Evolutionary conservation across 1,284 basidiomycete species (phyloP).

Genomic region (Rhodotorula sp.): DNA sequence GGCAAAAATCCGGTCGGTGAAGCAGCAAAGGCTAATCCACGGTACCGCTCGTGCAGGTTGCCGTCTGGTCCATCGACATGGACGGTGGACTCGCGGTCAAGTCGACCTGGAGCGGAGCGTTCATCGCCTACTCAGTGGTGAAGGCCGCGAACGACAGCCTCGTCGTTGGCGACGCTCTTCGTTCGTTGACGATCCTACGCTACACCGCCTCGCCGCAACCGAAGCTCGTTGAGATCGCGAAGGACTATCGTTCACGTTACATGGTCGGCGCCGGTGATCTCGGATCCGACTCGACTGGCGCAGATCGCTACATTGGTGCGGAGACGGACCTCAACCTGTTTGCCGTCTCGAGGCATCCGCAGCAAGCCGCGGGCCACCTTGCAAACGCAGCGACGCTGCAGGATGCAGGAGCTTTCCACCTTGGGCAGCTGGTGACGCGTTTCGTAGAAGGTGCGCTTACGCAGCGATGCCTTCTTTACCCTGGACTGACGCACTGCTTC

Average conservation of each 20-base stretch:
- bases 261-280: constrained; percentile 74
- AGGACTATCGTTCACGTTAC: constrained; percentile 69
- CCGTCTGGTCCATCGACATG: background rate
- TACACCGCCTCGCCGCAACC: constrained; percentile 46
- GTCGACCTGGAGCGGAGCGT: constrained; percentile 44
- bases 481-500: constrained; percentile 2
- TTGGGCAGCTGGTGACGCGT: constrained; percentile 52
- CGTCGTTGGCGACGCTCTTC: constrained; percentile 74
- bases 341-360: constrained; percentile 53
- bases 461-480: background rate
- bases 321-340: constrained; percentile 74
- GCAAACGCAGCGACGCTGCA: constrained; percentile 44
- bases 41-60: background rate
- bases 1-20: too few species aligned
- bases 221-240: constrained; percentile 62
- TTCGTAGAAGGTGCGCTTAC: constrained; percentile 49
- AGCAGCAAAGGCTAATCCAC: too few species aligned
- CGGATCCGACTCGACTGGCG: background rate
- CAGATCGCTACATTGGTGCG: constrained; percentile 36
- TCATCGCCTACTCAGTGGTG: constrained; percentile 55
- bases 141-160: constrained; percentile 54
- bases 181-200: constrained; percentile 72
- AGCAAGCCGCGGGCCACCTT: background rate
- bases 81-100: constrained; percentile 18
- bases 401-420: constrained; percentile 50